Evolutionary conservation across 768 basidiomycete species (phyloP), one percentile per base, ranked within the genome.

Genomic region (Udeniomyces megalosporus): DNA sequence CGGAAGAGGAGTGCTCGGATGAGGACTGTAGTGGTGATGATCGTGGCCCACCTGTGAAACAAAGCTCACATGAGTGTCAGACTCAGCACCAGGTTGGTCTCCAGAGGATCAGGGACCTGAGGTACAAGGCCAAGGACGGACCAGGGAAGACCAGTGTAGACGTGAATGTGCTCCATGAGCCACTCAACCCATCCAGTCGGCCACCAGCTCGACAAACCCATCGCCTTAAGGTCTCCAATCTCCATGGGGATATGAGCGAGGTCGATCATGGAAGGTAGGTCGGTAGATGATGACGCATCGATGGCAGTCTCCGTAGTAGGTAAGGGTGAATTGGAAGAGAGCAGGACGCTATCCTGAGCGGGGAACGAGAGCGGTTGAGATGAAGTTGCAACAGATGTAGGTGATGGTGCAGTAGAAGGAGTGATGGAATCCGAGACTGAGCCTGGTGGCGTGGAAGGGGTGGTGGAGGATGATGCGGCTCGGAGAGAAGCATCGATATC

Each of bases 31-130:
- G 82, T 81, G 4, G 74, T 75, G 48, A 88, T 73, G 73, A 91
- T 86, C 52, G 87, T 84, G 78, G 82, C 81, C 76, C 86, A 86
- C 88, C 89, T 91, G 0, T 85, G 83, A 63, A 89, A 35, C 29
- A 20, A 38, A 11, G 7, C 2, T 8, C 2, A 26, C 28, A 14
- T 53, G 22, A 53, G 28, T 31, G 12, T 14, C 6, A 31, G 15
- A 53, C 5, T 17, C 17, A 6, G 22, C 51, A 53, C 14, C 38
- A 8, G 38, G 10, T 42, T 8, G 17, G 8, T 17, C 8, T 42
- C 12, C 24, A 42, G 45, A 38, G 17, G 14, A 35, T 15, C 8
- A 2, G 31, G 20, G 51, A 52, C 7, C 14, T 17, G 51, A 53
- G 32, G 29, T 31, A 22, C 20, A 31, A 28, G 28, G 28, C 12